Conservation (phyloP, 805 yeast genomes). For the Candida anglica region DNA sequence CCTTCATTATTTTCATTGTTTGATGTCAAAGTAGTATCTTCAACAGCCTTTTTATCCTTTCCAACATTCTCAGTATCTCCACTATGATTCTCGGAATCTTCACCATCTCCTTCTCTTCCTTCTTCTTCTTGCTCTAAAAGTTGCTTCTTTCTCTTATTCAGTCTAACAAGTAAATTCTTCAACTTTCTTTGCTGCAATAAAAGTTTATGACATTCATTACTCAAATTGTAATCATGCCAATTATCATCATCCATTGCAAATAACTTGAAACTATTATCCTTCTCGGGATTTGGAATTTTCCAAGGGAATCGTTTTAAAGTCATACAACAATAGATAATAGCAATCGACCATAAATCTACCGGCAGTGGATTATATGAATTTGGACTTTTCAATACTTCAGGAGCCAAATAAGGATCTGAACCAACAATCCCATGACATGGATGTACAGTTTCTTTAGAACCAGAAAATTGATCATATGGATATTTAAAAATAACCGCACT, state of each 20-base stretch:
- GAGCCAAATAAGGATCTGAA: constrained; percentile 83
- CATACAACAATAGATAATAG: constrained; percentile 84
- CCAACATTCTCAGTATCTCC: constrained; percentile 2
- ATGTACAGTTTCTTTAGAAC: constrained; percentile 61
- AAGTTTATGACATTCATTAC: constrained; percentile 69
- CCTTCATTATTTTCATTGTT: background rate
- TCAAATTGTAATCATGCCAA: constrained; percentile 69
- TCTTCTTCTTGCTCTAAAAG: constrained; percentile 9
- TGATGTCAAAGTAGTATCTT: too few relatives aligned
- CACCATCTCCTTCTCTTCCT: constrained; percentile 6
- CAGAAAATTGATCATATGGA: constrained; percentile 59
- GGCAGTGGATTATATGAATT: constrained; percentile 68
- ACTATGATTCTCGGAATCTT: constrained; percentile 3
- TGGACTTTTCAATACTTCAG: constrained; percentile 70
- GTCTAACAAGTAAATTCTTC: constrained; percentile 42
- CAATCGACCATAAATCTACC: constrained; percentile 83
- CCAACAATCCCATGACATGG: constrained; percentile 73
- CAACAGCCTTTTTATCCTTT: constrained; percentile 2
- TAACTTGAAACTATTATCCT: constrained; percentile 76
- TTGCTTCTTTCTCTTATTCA: constrained; percentile 38
- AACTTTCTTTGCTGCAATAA: constrained; percentile 56
- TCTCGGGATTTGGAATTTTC: constrained; percentile 66
- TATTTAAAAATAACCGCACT: constrained; percentile 78
- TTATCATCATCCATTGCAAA: constrained; percentile 79
- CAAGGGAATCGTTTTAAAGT: constrained; percentile 81